Base-by-base conservation (phyloP, 305 asterid genomes). In the Nicotiana rustica region DNA sequence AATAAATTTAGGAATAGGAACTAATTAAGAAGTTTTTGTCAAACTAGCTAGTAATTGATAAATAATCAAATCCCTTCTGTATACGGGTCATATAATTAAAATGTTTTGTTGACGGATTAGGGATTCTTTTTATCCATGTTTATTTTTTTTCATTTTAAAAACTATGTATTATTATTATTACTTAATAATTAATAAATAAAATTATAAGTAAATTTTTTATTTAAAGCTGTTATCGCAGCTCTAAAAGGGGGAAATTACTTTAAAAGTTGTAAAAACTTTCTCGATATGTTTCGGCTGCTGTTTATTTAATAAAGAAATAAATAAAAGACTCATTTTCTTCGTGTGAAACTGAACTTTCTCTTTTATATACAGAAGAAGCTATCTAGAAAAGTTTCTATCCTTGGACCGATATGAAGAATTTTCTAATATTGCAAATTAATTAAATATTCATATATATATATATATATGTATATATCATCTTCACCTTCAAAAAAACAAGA, bases 271-370 rank as follows among this genome's bases (percentile, higher is more conserved):
- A 25, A 25, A 25, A 25, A 25, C 29, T 25, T 25, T 25, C 29
- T 25, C 29, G 29, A 73, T 73, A 6, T 21, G 62, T 6, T 70
- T 75, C 5, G 47, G 80, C 80, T 75, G 65, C 80, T 75, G 10
- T 21, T 13, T 47, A 35, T 5, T 19, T 10, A 18, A 41, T 47
- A 21, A 69, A 66, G 33, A 67, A 33, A 15, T 14, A 25, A 25
- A 25, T 25, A 33, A 35, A 25, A 25, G 29, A 25, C 29, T 25
- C 6, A 5, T 12, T 44, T 49, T 52, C 17, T 14, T 21, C 5
- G 14, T 75, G 79, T 75, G 79, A 52, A 75, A 52, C 4, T 75
- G 79, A 75, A 75, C 79, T 75, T 75, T 75, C 65, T 64, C 79
- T 52, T 52, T 52, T 52, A 44, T 75, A 64, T 7, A 52, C 9